Base-by-base conservation (phyloP, 1,139 yeast species). In the Diutina ranongensis region DNA sequence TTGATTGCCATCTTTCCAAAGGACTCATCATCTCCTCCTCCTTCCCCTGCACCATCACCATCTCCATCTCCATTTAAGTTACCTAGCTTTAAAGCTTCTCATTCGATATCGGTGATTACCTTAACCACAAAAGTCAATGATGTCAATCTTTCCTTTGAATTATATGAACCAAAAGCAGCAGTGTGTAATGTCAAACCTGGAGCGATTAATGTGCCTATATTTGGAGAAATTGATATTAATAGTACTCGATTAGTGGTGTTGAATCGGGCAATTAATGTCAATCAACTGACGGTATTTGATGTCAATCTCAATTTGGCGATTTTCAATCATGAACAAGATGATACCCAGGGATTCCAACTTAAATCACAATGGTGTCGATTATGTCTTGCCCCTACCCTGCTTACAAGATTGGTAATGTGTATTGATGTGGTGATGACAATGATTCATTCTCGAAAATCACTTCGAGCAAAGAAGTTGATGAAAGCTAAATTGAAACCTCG, bases 331-430 rank as follows among this genome's bases (percentile, higher is more conserved):
- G 48, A 51, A 1, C n/a, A n/a, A 25, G 52, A 57, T 0, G 45
- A 13, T n/a, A 36, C 52, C 15, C 76, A 72, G 49, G 65, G 77
- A 0, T 60, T 82, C 8, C 83, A 80, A 51, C 57, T 82, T 1
- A 78, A 73, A 49, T 78, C 85, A 1, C 72, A 76, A 16, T 72
- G 72, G 54, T 76, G 77, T 47, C 65, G 88, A 34, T 54, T 80
- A 3, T 74, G 80, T 50, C 56, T 81, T 33, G 76, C 79, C 47
- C 77, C 85, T 0, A 65, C 67, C 12, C 66, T 75, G 0, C 50
- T 78, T 8, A 63, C 72, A n/a, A 64, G 65, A 36, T 40, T 74
- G 4, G 48, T 46, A 4, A 51, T 49, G 12, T 45, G 50, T 28
- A 20, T 45, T 2, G 52, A 52, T 20, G 40, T 18, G 19, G 34